These are phyloP conservation scores for maize (Zea mays) DNA, from an alignment of 176 grass and related monocot species.

Conservation along the genomic window Zm-B73-REFERENCE-NAM-5.0 NC_050097.1:217746501-217747000, in stretches of 20 bases:
- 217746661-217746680: constrained; percentile 77
- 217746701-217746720: constrained; percentile 98
- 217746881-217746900: constrained; percentile 64
- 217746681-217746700: constrained; percentile 88
- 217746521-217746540: constrained; percentile 32
- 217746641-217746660: constrained; percentile 22
- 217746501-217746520: constrained; percentile 18
- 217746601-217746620: constrained; percentile 36
- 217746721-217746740: constrained; percentile 89
- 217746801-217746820: constrained; percentile 76
- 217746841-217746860: constrained; percentile 67
- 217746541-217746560: constrained; percentile 6
- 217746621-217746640: constrained; percentile 44
- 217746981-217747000: constrained; percentile 98
- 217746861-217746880: constrained; percentile 87
- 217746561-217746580: constrained; percentile 39
- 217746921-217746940: constrained; percentile 97
- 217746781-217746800: constrained; percentile 87
- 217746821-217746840: constrained; percentile 44
- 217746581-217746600: constrained; percentile 37
- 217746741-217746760: constrained; percentile 68
- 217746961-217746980: constrained; percentile 98
- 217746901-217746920: constrained; percentile 93
- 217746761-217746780: constrained; percentile 81
- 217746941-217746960: constrained; percentile 89